Percentiles rank a stretch among this genome's conserved stretches.
Evolutionary conservation across 2,329 filamentous ascomycete species (phyloP).

Genomic region (Botryotinia globosa): DNA sequence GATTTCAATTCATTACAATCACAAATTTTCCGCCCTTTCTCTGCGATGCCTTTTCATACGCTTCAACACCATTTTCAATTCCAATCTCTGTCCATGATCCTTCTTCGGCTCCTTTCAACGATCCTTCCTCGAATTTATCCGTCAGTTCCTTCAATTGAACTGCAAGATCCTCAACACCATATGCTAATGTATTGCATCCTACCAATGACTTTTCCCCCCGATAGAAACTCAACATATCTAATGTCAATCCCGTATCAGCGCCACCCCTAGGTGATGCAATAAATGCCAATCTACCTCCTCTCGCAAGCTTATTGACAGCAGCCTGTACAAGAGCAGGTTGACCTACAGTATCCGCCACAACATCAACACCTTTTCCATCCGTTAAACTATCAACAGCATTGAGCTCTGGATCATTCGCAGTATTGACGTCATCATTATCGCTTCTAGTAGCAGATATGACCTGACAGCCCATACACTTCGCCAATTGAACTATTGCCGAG

Average conservation of each 20-base stretch:
- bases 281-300: slow-evolving; percentile 29
- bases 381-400: slow-evolving; percentile 26
- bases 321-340: slow-evolving; percentile 27
- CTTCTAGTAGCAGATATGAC: slow-evolving; percentile 27
- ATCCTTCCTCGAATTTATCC: slow-evolving; percentile 25
- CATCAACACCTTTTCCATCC: slow-evolving; percentile 27
- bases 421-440: slow-evolving; percentile 30
- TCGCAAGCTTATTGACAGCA: slow-evolving; percentile 26
- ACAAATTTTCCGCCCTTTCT: slow-evolving; percentile 30
- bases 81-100: slow-evolving; percentile 28
- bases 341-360: slow-evolving; percentile 34
- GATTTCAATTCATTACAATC: slow-evolving; percentile 25
- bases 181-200: slow-evolving; percentile 31
- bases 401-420: slow-evolving; percentile 28
- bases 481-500: slow-evolving; percentile 30
- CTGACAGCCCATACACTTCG: slow-evolving; percentile 24
- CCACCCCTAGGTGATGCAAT: slow-evolving; percentile 31
- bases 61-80: slow-evolving; percentile 29
- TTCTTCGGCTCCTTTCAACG: slow-evolving; percentile 21
- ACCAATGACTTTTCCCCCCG: slow-evolving; percentile 28
- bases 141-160: slow-evolving; percentile 49
- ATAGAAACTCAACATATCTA: slow-evolving; percentile 35
- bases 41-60: slow-evolving; percentile 29
- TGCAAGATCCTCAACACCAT: slow-evolving; percentile 28
- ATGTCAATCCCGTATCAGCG: slow-evolving; percentile 22